Evolutionary conservation across 306 rosid genomes (phyloP), one percentile per base, ranked within the genome.

Genomic region (Gastrolobium villosum): DNA sequence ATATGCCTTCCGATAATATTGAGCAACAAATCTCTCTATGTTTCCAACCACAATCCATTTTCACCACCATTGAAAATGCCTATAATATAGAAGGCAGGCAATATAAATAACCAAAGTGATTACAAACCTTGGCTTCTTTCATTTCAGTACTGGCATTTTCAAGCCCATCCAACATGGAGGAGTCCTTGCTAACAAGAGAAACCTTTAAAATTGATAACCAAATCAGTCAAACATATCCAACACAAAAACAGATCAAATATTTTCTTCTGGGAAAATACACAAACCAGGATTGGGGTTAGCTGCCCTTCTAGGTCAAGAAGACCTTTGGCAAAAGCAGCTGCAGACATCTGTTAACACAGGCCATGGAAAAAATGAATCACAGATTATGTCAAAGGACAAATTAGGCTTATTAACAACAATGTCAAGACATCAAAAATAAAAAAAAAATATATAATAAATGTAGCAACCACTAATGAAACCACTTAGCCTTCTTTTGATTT

Each of bases 301-400:
- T 87, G 97, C 70, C 99, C 99, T 84, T 95, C 99, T 30, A 95
- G 88, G 87, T 95, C 99, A 82, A 95, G 99, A 49, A 95, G 96
- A 78, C 99, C 99, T 86, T 95, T 95, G 79, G 99, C 99, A 89
- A 95, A 95, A 79, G 97, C 99, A 84, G 99, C 99, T 37, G 99
- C 98, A 86, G 99, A 95, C 99, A 95, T 95, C 99, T 95, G 89
- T 78, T 79, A 79, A 86, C 59, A 85, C 45, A 82, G 63, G 66
- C 40, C 54, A 62, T 65, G 73, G 71, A 44, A 67, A 62, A 76
- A 68, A 82, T 35, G 77, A 86, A 49, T 73, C 10, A 53, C 55
- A 28, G 34, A 69, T 74, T 73, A 75, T 70, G 79, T 73, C 68
- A 75, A 83, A 37, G 71, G 34, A 50, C 31, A 78, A 53, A 82